Base-by-base conservation (phyloP, 108 stramenopile genomes). In the Halocafeteria seosinensis region DNA sequence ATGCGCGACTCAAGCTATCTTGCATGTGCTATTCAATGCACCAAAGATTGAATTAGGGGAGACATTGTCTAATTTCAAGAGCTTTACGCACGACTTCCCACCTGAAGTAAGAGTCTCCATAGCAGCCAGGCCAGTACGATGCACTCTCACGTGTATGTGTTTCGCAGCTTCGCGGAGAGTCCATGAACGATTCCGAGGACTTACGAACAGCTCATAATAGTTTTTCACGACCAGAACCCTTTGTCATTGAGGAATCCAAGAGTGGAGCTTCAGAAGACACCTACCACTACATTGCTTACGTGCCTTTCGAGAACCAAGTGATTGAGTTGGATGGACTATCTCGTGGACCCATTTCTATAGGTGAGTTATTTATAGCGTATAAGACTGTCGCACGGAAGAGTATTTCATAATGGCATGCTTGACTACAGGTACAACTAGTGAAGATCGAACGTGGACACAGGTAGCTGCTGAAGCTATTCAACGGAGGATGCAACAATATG, bases 321-420 rank as follows among this genome's bases (percentile, higher is more conserved):
- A 91, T 89, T 64, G 94, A 95, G 75, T 77, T 95, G 61, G 94
- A 95, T 72, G 94, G 94, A 26, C 74, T 95, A 24, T 81, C 88
- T 68, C 47, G 62, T 0, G 94, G 90, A 33, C 94, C 94, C 1
- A 75, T 92, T 6, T 42, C 72, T n/a, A 78, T 90, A 3, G 91
- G 88, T 1, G 55, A 58, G 0, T 67, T 73, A 55, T 50, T 25
- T 25, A 21, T n/a, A 21, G 42, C n/a, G n/a, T n/a, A n/a, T n/a
- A n/a, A n/a, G n/a, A n/a, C n/a, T n/a, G n/a, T n/a, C n/a, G n/a
- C n/a, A n/a, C n/a, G n/a, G n/a, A n/a, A n/a, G n/a, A n/a, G n/a
- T n/a, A n/a, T n/a, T n/a, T n/a, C n/a, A n/a, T n/a, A n/a, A n/a
- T n/a, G n/a, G n/a, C n/a, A n/a, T n/a, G n/a, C n/a, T n/a, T n/a